Conservation (phyloP, 1,284 basidiomycete genomes). For the Gymnopus androsaceus region DNA sequence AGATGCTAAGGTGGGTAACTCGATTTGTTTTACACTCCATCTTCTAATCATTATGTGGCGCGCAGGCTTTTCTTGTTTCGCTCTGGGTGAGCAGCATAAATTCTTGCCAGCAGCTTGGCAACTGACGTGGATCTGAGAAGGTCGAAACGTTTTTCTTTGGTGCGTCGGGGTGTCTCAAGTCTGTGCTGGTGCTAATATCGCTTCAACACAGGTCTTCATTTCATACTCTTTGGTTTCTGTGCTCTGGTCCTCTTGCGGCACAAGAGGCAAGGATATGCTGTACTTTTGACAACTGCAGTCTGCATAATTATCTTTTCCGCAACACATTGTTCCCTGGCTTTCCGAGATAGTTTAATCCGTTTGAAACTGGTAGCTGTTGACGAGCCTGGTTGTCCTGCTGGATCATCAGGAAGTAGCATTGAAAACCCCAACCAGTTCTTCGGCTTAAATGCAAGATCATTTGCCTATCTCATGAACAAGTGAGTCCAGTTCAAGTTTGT, state of each 20-base stretch:
- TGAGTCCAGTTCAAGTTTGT: too few species aligned
- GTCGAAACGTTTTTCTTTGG: conserved; percentile 16
- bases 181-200: too few species aligned
- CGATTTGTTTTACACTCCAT: neutral
- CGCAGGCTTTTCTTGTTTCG: conserved; percentile 14
- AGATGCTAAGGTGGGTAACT: neutral
- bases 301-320: conserved; percentile 12
- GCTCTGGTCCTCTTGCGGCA: conserved; percentile 9
- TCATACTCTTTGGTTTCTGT: conserved; percentile 11
- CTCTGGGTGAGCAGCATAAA: conserved; percentile 7
- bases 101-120: too few species aligned
- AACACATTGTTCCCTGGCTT: neutral
- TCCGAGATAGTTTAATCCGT: neutral
- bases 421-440: neutral
- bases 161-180: too few species aligned
- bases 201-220: conserved; percentile 9
- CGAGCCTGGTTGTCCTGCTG: neutral
- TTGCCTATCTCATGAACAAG: conserved; percentile 17
- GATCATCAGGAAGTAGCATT: neutral
- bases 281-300: conserved; percentile 6
- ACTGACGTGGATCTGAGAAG: neutral
- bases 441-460: conserved; percentile 5
- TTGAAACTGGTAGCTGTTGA: neutral
- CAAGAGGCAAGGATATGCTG: conserved; percentile 7
- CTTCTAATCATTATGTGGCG: too few species aligned